These are phyloP conservation scores for Choricystis sp. DNA, from an alignment of 139 green algal genomes.

Conservation along the genomic window DNA sequence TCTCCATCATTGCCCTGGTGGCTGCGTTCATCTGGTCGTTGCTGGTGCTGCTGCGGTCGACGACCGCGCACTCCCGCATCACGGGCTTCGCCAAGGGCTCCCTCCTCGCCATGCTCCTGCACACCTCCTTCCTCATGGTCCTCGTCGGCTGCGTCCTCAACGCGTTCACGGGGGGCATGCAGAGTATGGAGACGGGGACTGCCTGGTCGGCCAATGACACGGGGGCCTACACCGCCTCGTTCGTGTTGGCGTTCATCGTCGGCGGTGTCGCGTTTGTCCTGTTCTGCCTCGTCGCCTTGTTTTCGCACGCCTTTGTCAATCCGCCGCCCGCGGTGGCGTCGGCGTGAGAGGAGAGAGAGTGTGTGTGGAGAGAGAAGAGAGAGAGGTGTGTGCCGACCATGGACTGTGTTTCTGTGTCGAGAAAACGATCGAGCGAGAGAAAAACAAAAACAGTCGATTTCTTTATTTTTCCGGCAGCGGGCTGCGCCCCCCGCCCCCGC, in stretches of 20 bases:
- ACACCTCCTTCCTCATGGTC: background rate
- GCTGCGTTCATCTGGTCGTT: background rate
- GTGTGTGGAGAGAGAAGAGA: too few species aligned
- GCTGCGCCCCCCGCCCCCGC: too few species aligned
- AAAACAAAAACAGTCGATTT: too few species aligned
- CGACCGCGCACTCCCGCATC: background rate
- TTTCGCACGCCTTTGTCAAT: background rate
- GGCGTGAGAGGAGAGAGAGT: too few species aligned
- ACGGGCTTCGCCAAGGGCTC: background rate
- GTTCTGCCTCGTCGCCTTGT: background rate
- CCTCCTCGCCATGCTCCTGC: background rate
- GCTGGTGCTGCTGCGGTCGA: background rate
- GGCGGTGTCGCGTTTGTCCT: background rate
- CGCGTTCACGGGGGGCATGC: background rate
- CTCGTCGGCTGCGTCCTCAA: background rate
- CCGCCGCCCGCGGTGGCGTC: background rate
- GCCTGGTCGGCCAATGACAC: background rate
- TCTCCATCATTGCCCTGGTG: background rate
- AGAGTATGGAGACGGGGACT: background rate
- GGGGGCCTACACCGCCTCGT: background rate
- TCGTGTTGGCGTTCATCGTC: background rate
- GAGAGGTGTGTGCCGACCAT: too few species aligned
- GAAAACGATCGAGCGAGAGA: too few species aligned
- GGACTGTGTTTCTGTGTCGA: too few species aligned
- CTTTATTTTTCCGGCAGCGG: too few species aligned